Evolutionary conservation across 108 stramenopile species (phyloP), one percentile per base, ranked within the genome.

Genomic region (Conticribra guillardii): DNA sequence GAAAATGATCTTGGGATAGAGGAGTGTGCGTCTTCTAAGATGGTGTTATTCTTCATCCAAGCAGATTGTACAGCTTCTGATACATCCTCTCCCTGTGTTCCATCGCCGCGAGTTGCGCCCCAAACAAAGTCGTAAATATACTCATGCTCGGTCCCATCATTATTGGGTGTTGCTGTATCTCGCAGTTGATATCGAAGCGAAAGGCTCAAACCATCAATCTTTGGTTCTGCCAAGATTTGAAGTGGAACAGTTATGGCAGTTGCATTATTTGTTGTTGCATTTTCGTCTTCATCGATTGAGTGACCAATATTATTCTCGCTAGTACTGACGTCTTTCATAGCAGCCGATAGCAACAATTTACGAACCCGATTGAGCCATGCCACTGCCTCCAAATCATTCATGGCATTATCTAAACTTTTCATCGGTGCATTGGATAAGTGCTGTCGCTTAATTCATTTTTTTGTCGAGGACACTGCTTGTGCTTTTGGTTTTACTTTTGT

Each of bases 31-130:
- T 28, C 63, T 18, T 32, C 41, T 11, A 16, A 22, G 11, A 33
- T 28, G 33, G 1, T 49, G 19, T 23, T 48, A 56, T 75, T 74
- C n/a, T 56, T 69, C 37, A 86, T 87, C 72, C 77, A 73, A 18
- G 77, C 71, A n/a, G 67, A 29, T 21, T 65, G 16, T 2, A 74
- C 82, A 19, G 89, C 80, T 31, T 75, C 65, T 0, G 94, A 89
- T 9, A 92, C 94, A 81, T 95, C 91, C 59, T 91, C 89, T 33
- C 94, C 94, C 22, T 72, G 66, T 21, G 65, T 65, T 0, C 94
- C 94, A 83, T 98, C 94, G 32, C 97, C 97, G 3, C 97, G 85
- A 21, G 96, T 97, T n/a, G 91, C 79, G 8, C 88, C 94, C 91
- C 94, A 90, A 49, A 76, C 51, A 56, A 92, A 76, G 16, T 70